Conservation (phyloP, 1,284 basidiomycete genomes). For the Limonomyces culmigenus region DNA sequence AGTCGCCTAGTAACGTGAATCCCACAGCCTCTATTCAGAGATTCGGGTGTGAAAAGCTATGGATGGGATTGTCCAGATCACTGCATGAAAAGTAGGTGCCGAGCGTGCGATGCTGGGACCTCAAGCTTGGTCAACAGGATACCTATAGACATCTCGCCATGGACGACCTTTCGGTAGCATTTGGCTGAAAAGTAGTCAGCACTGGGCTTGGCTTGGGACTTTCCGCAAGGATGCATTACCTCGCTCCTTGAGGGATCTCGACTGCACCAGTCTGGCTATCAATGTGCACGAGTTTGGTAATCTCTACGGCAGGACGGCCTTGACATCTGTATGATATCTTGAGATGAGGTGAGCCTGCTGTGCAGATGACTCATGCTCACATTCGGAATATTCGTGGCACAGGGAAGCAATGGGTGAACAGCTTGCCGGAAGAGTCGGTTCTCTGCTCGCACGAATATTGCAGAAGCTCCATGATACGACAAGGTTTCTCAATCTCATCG, state of each 20-base stretch:
- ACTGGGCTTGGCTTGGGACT: neutral
- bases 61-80: no score
- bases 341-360: slow-evolving; percentile 1
- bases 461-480: slow-evolving; percentile 51
- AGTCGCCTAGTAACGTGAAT: no score
- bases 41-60: no score
- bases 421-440: slow-evolving; percentile 12
- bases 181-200: slow-evolving; percentile 14
- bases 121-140: no score
- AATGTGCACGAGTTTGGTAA: slow-evolving; percentile 42
- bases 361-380: slow-evolving; percentile 23
- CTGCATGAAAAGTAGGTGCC: no score
- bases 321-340: slow-evolving; percentile 32
- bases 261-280: slow-evolving; percentile 47
- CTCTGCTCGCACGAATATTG: slow-evolving; percentile 45
- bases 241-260: slow-evolving; percentile 27
- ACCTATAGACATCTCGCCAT: slow-evolving; percentile 37
- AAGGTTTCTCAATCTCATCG: no score
- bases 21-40: no score
- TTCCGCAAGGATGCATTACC: slow-evolving; percentile 17
- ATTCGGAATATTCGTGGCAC: slow-evolving; percentile 54
- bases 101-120: no score
- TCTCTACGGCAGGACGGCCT: slow-evolving; percentile 45
- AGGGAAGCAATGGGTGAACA: slow-evolving; percentile 41
- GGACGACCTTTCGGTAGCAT: slow-evolving; percentile 27